These are phyloP conservation scores for Fraxinus paxiana DNA, from an alignment of 305 asterid species.

Conservation along the genomic window DNA sequence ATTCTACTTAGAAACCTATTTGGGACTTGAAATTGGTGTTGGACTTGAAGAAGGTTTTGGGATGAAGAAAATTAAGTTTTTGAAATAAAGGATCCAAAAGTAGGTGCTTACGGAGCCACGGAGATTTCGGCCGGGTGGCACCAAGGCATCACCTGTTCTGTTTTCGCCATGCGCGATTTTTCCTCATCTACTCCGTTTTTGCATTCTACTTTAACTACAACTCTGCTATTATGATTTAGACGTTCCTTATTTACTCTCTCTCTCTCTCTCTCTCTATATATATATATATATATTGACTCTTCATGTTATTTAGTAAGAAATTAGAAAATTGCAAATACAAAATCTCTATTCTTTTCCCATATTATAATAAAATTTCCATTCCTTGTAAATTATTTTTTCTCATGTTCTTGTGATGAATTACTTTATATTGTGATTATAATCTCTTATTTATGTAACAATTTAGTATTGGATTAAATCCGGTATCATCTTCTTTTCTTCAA, in stretches of 20 bases:
- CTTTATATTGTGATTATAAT: background rate
- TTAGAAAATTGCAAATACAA: background rate
- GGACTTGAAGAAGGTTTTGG: background rate
- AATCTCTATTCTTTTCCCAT: background rate
- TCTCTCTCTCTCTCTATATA: too few relatives aligned
- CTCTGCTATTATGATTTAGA: background rate
- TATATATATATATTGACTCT: background rate
- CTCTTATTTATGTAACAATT: background rate
- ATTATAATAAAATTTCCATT: too few relatives aligned
- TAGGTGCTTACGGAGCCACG: background rate
- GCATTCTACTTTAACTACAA: background rate
- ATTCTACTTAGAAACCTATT: background rate
- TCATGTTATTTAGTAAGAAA: too few relatives aligned
- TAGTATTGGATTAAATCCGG: background rate
- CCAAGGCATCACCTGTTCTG: background rate
- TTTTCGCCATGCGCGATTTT: background rate
- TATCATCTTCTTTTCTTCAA: background rate
- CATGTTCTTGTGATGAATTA: too few relatives aligned
- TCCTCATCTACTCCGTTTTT: background rate
- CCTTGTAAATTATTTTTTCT: background rate
- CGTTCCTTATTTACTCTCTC: too few relatives aligned
- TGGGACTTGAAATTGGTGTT: background rate
- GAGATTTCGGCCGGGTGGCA: background rate
- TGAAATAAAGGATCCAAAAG: background rate
- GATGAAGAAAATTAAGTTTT: background rate